Conservation (phyloP, 116 monocot species). For the Posidonia oceanica region DNA sequence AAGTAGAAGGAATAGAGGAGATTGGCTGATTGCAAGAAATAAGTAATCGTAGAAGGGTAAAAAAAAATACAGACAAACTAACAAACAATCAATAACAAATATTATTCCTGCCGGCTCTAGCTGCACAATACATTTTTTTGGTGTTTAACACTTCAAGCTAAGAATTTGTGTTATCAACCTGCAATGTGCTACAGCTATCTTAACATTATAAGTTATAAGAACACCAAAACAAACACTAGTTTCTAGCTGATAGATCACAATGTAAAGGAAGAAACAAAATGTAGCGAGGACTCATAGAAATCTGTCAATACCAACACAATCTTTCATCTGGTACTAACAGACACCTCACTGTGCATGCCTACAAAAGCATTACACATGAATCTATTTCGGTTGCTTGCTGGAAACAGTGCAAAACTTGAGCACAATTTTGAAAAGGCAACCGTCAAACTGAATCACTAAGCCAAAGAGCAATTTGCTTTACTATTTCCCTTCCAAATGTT, state of each 20-base stretch:
- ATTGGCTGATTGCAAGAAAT: neutral
- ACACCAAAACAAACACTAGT: neutral
- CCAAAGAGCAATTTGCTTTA: neutral
- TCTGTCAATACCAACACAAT: neutral
- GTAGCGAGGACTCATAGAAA: constrained; percentile 8
- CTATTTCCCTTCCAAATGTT: neutral
- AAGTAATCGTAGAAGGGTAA: neutral
- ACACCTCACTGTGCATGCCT: constrained; percentile 8
- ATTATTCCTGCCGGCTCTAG: neutral
- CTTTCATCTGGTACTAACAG: constrained; percentile 3
- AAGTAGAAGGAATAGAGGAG: neutral
- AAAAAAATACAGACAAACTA: neutral
- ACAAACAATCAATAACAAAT: neutral
- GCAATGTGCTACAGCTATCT: neutral
- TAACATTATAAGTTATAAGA: neutral
- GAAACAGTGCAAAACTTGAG: constrained; percentile 22
- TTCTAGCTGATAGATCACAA: neutral
- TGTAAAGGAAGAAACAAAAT: neutral
- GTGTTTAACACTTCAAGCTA: neutral
- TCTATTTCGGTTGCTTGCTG: constrained; percentile 27
- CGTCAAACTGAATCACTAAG: neutral
- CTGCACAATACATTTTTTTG: neutral
- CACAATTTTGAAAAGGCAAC: constrained; percentile 24
- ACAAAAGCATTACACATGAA: neutral
- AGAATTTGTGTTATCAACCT: neutral